These are phyloP conservation scores for Crithidia bombi DNA, from an alignment of 208 protist species.

Conservation along the genomic window DNA sequence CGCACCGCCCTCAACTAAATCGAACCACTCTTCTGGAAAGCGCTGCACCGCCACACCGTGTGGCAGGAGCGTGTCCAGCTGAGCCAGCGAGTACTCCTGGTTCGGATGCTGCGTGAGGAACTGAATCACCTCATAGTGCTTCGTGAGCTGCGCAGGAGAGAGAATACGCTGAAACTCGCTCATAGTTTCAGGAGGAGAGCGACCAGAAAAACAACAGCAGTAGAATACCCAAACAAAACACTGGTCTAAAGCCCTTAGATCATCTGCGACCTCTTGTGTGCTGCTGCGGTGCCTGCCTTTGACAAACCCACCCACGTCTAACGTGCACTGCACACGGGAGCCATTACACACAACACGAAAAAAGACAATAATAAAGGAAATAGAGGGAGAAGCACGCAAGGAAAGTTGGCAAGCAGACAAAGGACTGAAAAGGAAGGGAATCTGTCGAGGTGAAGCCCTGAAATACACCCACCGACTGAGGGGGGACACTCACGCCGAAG, in stretches of 20 bases:
- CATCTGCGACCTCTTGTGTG: too few species aligned
- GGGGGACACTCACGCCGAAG: too few species aligned
- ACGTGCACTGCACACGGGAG: too few species aligned
- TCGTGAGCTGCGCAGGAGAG: slow-evolving; percentile 68
- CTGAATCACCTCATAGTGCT: slow-evolving; percentile 86
- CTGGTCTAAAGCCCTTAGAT: too few species aligned
- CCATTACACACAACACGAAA: too few species aligned
- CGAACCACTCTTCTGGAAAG: slow-evolving; percentile 78
- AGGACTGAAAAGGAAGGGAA: background rate
- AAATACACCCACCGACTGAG: too few species aligned
- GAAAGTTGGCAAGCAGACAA: background rate
- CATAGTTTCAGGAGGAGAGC: slow-evolving; percentile 37
- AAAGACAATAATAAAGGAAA: slow-evolving; percentile 18
- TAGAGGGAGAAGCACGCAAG: slow-evolving; percentile 12
- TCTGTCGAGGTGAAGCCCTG: background rate
- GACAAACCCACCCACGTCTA: too few species aligned
- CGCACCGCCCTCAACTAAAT: slow-evolving; percentile 54
- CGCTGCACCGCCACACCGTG: slow-evolving; percentile 76
- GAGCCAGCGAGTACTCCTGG: slow-evolving; percentile 62
- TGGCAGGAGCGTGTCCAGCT: slow-evolving; percentile 84
- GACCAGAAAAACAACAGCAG: background rate
- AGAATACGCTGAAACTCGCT: slow-evolving; percentile 76
- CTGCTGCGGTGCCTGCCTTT: too few species aligned
- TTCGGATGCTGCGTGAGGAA: slow-evolving; percentile 80
- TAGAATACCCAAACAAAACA: too few species aligned